Evolutionary conservation across 176 grass and related monocot genomes (phyloP).

Genomic region (Alloteropsis semialata): DNA sequence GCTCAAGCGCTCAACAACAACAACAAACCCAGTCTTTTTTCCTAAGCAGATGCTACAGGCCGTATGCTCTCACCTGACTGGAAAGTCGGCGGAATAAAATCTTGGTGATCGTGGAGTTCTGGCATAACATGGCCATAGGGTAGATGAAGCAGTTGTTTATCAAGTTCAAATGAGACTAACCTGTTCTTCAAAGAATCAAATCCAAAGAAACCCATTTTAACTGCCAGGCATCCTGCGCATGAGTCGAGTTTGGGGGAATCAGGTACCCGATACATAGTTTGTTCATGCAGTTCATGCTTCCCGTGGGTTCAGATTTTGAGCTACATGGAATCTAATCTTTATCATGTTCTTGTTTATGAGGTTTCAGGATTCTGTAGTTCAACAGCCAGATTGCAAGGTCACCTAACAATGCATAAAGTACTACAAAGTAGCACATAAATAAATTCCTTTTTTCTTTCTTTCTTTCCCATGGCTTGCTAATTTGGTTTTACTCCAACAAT

Average conservation of each 20-base stretch:
- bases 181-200: neutral
- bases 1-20: neutral
- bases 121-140: neutral
- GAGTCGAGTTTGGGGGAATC: neutral
- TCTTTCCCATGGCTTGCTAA: neutral
- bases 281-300: neutral
- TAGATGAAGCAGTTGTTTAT: neutral
- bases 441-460: neutral
- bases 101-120: neutral
- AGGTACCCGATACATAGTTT: neutral
- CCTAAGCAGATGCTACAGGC: neutral
- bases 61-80: neutral
- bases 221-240: neutral
- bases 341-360: slow-evolving; percentile 5
- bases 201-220: slow-evolving; percentile 2
- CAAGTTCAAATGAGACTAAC: slow-evolving; percentile 9
- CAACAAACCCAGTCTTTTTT: too few relatives aligned
- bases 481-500: neutral
- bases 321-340: neutral
- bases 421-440: neutral
- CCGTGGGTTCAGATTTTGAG: neutral
- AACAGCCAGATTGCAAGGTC: neutral
- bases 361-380: neutral
- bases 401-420: neutral
- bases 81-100: slow-evolving; percentile 27